Percentiles rank a stretch among this genome's conserved stretches.
Conservation (phyloP, 2,329 filamentous ascomycete species). For the Dactylonectria macrodidyma region DNA sequence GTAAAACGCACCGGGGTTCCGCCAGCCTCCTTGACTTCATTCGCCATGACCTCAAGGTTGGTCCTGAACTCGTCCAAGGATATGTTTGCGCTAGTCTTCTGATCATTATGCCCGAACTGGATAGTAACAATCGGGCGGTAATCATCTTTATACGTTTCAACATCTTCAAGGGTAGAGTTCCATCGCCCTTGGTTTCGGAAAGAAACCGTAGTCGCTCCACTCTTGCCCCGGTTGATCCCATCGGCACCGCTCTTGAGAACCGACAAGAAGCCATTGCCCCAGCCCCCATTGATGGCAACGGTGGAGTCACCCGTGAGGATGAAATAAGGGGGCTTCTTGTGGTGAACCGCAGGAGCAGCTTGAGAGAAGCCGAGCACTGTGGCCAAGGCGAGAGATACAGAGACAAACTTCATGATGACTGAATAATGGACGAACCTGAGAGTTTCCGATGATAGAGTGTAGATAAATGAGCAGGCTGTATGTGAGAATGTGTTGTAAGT, state of each 20-base stretch:
- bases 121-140: conserved; percentile 52
- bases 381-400: too few species aligned
- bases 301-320: conserved; percentile 67
- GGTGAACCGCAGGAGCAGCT: neutral
- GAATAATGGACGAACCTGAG: too few species aligned
- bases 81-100: conserved; percentile 60
- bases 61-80: conserved; percentile 62
- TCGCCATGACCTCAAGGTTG: conserved; percentile 62
- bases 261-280: conserved; percentile 72
- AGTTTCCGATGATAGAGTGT: too few species aligned
- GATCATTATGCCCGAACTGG: conserved; percentile 76
- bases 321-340: conserved; percentile 57
- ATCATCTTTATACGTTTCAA: conserved; percentile 55
- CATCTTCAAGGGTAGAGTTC: conserved; percentile 61
- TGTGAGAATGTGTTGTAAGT: too few species aligned
- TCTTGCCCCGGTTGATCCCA: conserved; percentile 70
- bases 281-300: conserved; percentile 64
- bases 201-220: conserved; percentile 69
- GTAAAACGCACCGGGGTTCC: conserved; percentile 57
- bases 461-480: too few species aligned
- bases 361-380: too few species aligned
- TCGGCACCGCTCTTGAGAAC: conserved; percentile 63
- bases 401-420: too few species aligned
- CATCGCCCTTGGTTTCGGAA: conserved; percentile 68
- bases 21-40: conserved; percentile 60